These are phyloP conservation scores for Phylloporus sp. DNA, from an alignment of 768 basidiomycete genomes.

Conservation along the genomic window DNA sequence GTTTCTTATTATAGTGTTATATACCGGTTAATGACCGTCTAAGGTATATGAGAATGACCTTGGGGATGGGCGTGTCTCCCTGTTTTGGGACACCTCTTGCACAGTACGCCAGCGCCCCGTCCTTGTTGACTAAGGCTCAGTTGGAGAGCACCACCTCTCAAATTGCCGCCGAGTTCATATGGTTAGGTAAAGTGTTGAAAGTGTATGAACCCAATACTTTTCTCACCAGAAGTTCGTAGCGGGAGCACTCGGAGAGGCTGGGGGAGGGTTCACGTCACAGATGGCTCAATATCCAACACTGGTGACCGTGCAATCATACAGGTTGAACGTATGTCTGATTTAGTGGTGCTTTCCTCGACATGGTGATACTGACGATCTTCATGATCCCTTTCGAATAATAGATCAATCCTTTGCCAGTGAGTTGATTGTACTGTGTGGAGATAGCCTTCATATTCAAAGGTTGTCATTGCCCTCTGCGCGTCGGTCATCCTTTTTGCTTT, in stretches of 20 bases:
- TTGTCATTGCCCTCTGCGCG: neutral
- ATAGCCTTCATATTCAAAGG: neutral
- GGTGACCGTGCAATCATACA: neutral
- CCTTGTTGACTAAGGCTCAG: neutral
- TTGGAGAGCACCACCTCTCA: neutral
- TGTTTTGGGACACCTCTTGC: neutral
- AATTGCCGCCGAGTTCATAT: neutral
- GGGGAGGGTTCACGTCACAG: neutral
- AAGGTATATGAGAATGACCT: neutral
- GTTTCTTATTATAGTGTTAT: neutral
- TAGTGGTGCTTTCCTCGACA: neutral
- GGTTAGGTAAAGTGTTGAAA: neutral
- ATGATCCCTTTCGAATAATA: no score
- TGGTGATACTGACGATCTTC: neutral
- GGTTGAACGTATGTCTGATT: neutral
- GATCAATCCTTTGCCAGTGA: neutral
- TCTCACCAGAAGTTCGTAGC: neutral
- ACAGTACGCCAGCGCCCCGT: neutral
- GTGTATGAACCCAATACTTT: no score
- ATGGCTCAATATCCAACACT: neutral
- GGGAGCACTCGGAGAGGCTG: neutral
- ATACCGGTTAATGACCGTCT: neutral
- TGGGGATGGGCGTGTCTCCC: neutral
- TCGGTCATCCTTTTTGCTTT: neutral
- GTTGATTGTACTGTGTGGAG: neutral